Percentiles rank a stretch among this genome's conserved stretches.
Conservation (phyloP, 345 rosid genomes). For the Mallotus nudiflorus region DNA sequence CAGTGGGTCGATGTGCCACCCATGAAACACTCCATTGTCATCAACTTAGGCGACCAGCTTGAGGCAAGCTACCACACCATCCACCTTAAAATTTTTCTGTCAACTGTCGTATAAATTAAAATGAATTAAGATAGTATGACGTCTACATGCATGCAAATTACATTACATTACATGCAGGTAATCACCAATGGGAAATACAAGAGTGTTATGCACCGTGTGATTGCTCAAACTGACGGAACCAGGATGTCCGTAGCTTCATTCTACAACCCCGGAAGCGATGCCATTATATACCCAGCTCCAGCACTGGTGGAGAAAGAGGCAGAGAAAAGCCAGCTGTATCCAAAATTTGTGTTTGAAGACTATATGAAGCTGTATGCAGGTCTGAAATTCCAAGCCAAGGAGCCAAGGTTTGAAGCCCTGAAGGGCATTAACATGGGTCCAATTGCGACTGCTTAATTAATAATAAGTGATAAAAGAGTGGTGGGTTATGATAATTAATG, state of each 20-base stretch:
- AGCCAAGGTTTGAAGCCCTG: constrained; percentile 85
- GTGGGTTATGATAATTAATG: too few relatives aligned
- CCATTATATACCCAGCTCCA: constrained; percentile 70
- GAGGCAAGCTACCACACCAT: constrained; percentile 54
- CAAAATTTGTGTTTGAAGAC: constrained; percentile 81
- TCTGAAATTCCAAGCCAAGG: constrained; percentile 82
- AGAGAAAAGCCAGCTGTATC: constrained; percentile 42
- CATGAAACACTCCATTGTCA: constrained; percentile 71
- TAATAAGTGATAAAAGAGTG: too few relatives aligned
- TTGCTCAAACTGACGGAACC: constrained; percentile 68
- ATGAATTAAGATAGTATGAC: too few relatives aligned
- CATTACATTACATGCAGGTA: constrained; percentile 39
- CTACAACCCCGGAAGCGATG: constrained; percentile 87
- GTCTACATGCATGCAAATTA: not conserved
- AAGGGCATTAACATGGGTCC: constrained; percentile 45
- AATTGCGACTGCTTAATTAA: constrained; percentile 38
- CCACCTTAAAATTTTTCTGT: too few relatives aligned
- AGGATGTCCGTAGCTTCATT: constrained; percentile 93
- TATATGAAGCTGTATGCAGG: constrained; percentile 84
- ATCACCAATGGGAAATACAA: constrained; percentile 91
- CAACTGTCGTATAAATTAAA: too few relatives aligned
- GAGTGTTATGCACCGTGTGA: constrained; percentile 78
- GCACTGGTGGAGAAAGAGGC: constrained; percentile 50
- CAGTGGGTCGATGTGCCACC: constrained; percentile 89
- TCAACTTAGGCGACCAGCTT: constrained; percentile 93